These are phyloP conservation scores for Russula emetica DNA, from an alignment of 768 basidiomycete species.

Conservation along the genomic window DNA sequence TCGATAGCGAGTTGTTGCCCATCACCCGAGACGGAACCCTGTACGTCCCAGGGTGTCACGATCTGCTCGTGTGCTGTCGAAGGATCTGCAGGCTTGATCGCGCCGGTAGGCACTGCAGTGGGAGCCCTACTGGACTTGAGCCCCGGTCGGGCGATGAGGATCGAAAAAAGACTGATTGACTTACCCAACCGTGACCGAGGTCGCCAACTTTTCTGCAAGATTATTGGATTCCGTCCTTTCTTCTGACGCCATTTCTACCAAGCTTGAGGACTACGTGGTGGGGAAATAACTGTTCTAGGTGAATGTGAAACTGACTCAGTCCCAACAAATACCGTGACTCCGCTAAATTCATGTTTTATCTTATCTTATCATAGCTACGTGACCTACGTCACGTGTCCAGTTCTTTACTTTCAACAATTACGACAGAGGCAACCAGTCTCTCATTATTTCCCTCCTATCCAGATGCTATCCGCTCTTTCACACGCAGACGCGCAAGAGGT, in stretches of 20 bases:
- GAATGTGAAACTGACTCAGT: neutral
- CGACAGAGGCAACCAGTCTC: too few species aligned
- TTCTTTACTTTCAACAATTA: too few species aligned
- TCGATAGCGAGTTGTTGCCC: conserved; percentile 93
- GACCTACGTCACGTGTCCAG: neutral
- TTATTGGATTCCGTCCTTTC: neutral
- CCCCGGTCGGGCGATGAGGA: too few species aligned
- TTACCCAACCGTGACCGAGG: neutral
- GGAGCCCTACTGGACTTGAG: conserved; percentile 1
- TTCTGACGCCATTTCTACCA: conserved; percentile 7
- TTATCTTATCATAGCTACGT: conserved; percentile 10
- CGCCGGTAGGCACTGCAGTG: conserved; percentile 18
- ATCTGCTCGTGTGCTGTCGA: conserved; percentile 55
- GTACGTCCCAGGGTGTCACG: conserved; percentile 97
- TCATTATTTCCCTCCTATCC: too few species aligned
- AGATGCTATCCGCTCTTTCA: too few species aligned
- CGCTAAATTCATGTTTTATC: neutral
- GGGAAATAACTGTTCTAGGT: neutral
- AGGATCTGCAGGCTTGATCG: conserved; percentile 35
- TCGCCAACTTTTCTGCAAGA: conserved; percentile 4
- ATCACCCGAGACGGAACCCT: conserved; percentile 81
- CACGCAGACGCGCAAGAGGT: too few species aligned
- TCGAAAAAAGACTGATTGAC: neutral
- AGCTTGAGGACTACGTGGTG: neutral
- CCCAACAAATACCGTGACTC: neutral